phyloP scores from a whole-genome alignment of 768 basidiomycete genomes.

The Boletellus ananiceps region DNA sequence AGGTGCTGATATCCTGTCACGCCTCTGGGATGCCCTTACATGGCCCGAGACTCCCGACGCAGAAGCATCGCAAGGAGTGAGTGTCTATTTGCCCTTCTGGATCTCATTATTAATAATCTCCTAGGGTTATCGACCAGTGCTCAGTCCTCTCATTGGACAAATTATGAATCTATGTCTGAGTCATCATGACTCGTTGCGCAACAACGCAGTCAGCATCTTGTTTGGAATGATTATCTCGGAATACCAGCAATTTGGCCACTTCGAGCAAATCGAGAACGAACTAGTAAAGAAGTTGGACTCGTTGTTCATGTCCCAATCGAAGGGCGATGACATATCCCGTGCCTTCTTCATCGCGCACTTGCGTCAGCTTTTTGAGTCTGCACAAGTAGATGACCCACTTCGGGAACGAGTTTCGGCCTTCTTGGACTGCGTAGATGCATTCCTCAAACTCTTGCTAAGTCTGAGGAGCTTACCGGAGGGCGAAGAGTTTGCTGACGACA shows the following conservation, averaged over 20 bases:
- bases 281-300: constrained; percentile 87
- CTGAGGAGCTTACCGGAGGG: constrained; percentile 88
- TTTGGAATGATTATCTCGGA: constrained; percentile 95
- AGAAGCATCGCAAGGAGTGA: constrained; percentile 59
- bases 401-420: constrained; percentile 75
- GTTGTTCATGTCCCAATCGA: constrained; percentile 89
- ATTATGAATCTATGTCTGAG: constrained; percentile 92
- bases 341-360: constrained; percentile 92
- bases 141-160: constrained; percentile 81
- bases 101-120: background rate
- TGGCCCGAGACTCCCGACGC: constrained; percentile 59
- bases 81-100: constrained; percentile 20
- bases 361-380: constrained; percentile 81
- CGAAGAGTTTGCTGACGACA: constrained; percentile 91
- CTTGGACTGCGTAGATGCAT: constrained; percentile 85
- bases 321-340: constrained; percentile 85
- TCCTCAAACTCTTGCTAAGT: constrained; percentile 85
- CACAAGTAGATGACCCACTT: constrained; percentile 74
- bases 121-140: constrained; percentile 80
- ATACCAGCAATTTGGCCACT: constrained; percentile 78
- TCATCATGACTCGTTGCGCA: constrained; percentile 89
- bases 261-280: constrained; percentile 88
- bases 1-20: constrained; percentile 73
- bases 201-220: constrained; percentile 86
- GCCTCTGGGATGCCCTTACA: constrained; percentile 82